Conservation (phyloP, 306 rosid species). For the Cicer bijugum region DNA sequence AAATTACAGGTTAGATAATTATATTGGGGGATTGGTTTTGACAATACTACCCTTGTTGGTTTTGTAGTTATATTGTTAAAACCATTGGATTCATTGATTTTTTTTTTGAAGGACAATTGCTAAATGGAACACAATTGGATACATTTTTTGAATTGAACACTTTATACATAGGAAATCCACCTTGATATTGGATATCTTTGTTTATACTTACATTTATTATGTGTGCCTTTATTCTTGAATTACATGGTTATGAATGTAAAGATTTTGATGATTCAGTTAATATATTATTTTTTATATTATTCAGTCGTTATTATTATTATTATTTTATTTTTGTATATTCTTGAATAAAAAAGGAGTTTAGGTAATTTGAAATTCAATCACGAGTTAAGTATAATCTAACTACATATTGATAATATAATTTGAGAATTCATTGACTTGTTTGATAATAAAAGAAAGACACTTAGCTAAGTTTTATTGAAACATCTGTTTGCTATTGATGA, state of each 20-base stretch:
- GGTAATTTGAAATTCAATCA: no score
- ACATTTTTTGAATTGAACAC: conserved; percentile 48
- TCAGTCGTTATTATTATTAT: no score
- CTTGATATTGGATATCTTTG: conserved; percentile 37
- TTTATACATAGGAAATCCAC: conserved; percentile 44
- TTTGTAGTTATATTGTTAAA: conserved; percentile 40
- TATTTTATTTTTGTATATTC: no score
- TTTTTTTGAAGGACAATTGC: conserved; percentile 48
- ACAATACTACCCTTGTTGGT: conserved; percentile 40
- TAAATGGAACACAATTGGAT: conserved; percentile 40
- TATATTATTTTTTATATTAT: neutral
- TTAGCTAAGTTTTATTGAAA: neutral
- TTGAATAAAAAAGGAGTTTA: no score
- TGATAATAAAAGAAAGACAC: neutral
- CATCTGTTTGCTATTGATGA: neutral
- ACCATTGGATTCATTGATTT: conserved; percentile 59
- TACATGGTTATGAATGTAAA: conserved; percentile 12
- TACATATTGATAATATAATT: neutral
- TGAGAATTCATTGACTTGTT: neutral
- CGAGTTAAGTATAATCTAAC: no score
- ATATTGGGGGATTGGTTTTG: conserved; percentile 49
- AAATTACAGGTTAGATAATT: conserved; percentile 48
- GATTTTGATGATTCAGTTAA: neutral
- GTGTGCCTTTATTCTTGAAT: conserved; percentile 4
- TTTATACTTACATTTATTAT: conserved; percentile 35